Conservation (phyloP, 352 stramenopile genomes). For the Globisporangium cylindrosporum region DNA sequence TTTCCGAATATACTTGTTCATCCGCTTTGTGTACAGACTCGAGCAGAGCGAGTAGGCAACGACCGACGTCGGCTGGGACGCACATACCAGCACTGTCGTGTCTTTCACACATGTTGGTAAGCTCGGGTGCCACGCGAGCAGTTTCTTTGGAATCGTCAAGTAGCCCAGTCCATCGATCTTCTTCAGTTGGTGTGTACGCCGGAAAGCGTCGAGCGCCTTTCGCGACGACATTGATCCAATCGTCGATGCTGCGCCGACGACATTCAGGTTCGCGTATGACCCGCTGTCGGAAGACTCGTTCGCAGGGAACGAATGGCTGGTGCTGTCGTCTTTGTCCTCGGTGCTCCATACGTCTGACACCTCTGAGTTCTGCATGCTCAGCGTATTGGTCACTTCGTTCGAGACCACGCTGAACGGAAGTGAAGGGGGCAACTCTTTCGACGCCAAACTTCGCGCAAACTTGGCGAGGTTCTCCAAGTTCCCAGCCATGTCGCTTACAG, state of each 20-base stretch:
- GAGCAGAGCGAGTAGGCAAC: constrained; percentile 86
- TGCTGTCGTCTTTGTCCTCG: constrained; percentile 63
- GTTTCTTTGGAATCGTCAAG: constrained; percentile 70
- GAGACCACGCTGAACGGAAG: constrained; percentile 48
- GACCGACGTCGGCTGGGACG: constrained; percentile 77
- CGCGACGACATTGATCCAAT: constrained; percentile 62
- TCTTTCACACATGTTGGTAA: constrained; percentile 69
- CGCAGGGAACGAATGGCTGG: constrained; percentile 61
- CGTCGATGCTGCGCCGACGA: constrained; percentile 41
- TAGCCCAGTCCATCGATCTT: constrained; percentile 62
- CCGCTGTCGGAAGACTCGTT: constrained; percentile 50
- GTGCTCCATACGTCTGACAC: constrained; percentile 59
- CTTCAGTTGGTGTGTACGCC: constrained; percentile 59
- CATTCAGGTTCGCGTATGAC: constrained; percentile 30
- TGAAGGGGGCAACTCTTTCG: constrained; percentile 27
- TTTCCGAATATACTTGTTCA: constrained; percentile 74
- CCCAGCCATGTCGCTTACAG: constrained; percentile 39
- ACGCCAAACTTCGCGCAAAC: constrained; percentile 62
- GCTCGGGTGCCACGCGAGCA: constrained; percentile 81
- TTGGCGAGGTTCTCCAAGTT: constrained; percentile 70
- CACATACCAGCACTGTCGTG: constrained; percentile 74
- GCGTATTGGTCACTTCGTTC: constrained; percentile 77
- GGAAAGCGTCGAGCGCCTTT: constrained; percentile 64
- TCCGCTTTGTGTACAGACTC: constrained; percentile 69
- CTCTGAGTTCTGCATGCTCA: constrained; percentile 36